These are phyloP conservation scores for Erodium trifolium DNA, from an alignment of 441 rosid species.

Conservation along the genomic window DNA sequence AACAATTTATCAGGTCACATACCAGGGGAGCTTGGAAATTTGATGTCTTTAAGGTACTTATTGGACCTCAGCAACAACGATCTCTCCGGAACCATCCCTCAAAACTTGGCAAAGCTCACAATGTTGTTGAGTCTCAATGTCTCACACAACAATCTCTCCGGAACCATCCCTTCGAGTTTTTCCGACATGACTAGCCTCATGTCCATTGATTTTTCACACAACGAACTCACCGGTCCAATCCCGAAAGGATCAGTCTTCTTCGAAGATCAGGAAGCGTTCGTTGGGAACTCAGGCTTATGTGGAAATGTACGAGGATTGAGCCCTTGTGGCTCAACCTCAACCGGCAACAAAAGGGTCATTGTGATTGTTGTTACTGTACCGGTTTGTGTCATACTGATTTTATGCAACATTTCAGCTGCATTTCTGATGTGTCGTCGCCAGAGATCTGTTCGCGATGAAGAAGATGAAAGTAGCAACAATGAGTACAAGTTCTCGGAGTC, in stretches of 20 bases:
- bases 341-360: slow-evolving; percentile 13
- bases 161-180: slow-evolving; percentile 39
- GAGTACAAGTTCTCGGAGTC: too few species aligned
- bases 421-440: too few species aligned
- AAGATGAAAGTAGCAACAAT: too few species aligned
- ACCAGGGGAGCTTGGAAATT: slow-evolving; percentile 38
- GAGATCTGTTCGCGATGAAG: too few species aligned
- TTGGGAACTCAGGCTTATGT: slow-evolving; percentile 49
- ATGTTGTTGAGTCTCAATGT: slow-evolving; percentile 39
- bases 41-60: slow-evolving; percentile 29
- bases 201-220: slow-evolving; percentile 47
- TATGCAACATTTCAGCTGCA: too few species aligned
- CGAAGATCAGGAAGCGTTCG: slow-evolving; percentile 19
- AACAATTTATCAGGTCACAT: slow-evolving; percentile 44
- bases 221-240: slow-evolving; percentile 38
- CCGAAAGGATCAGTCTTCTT: slow-evolving; percentile 33
- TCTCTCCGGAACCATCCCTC: slow-evolving; percentile 43
- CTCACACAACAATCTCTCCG: slow-evolving; percentile 48
- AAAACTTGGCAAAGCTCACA: slow-evolving; percentile 32
- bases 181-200: slow-evolving; percentile 43
- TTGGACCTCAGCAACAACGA: slow-evolving; percentile 59
- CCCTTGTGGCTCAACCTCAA: slow-evolving; percentile 24
- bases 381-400: slow-evolving; percentile 31
- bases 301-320: slow-evolving; percentile 34
- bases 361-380: slow-evolving; percentile 14